phyloP scores from a whole-genome alignment of 169 alveolate genomes.

The Plasmodium gaboni region DNA sequence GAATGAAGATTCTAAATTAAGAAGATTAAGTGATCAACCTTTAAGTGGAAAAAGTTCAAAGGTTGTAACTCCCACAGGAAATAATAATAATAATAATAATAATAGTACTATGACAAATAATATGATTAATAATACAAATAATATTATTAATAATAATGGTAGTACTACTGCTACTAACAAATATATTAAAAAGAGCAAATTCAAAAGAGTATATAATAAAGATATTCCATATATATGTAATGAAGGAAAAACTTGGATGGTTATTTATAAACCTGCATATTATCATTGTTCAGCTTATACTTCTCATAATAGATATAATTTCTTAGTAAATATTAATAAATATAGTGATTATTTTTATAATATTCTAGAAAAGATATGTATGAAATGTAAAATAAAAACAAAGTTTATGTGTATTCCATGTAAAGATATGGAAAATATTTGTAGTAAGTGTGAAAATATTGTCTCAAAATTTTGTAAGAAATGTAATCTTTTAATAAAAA shows the following conservation, averaged over 20 bases:
- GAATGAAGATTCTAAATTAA: conserved; percentile 5
- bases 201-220: conserved; percentile 72
- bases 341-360: conserved; percentile 61
- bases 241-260: conserved; percentile 83
- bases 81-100: neutral
- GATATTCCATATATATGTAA: conserved; percentile 82
- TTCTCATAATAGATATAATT: conserved; percentile 55
- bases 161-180: neutral
- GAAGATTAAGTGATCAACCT: conserved; percentile 5
- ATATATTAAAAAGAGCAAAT: conserved; percentile 18
- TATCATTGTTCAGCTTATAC: conserved; percentile 85
- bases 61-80: neutral
- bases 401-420: conserved; percentile 65
- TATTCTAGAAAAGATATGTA: conserved; percentile 59
- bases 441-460: conserved; percentile 51
- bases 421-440: conserved; percentile 54
- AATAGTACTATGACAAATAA: neutral
- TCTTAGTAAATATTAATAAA: conserved; percentile 52
- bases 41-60: neutral
- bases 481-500: conserved; percentile 46
- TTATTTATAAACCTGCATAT: conserved; percentile 83
- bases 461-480: conserved; percentile 46
- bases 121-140: neutral
- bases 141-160: neutral
- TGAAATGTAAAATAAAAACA: conserved; percentile 69